A percentile compares a stretch with the other conserved stretches of the same genome.
Conservation (phyloP, 345 rosid species). For the Ceriops decandra region DNA sequence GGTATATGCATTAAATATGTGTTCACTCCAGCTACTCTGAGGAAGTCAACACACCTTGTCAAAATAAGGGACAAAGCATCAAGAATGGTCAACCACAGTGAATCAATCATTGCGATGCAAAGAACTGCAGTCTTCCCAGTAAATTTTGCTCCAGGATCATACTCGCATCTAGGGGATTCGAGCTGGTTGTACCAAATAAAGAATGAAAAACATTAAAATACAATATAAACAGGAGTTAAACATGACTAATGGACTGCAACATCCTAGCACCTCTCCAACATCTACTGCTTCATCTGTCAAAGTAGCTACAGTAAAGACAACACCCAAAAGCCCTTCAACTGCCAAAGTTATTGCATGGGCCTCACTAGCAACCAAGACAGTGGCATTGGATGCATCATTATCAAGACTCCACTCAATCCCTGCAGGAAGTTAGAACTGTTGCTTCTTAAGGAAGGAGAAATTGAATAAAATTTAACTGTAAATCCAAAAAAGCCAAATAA, state of each 20-base stretch:
- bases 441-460: constrained; percentile 13
- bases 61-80: constrained; percentile 92
- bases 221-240: constrained; percentile 12
- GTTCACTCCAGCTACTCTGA: constrained; percentile 8
- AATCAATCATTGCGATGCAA: constrained; percentile 89
- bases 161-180: constrained; percentile 82
- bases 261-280: constrained; percentile 69
- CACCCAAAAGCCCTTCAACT: constrained; percentile 91
- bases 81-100: constrained; percentile 93
- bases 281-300: constrained; percentile 96
- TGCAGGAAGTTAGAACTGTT: constrained; percentile 29
- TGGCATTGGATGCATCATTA: constrained; percentile 92
- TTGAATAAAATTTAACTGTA: constrained; percentile 6
- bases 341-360: constrained; percentile 96
- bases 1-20: constrained; percentile 11
- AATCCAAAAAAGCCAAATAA: constrained; percentile 4
- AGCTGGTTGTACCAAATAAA: constrained; percentile 50
- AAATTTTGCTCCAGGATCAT: constrained; percentile 50
- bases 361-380: constrained; percentile 98
- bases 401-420: constrained; percentile 99
- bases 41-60: constrained; percentile 58
- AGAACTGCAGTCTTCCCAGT: constrained; percentile 71
- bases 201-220: constrained; percentile 9
- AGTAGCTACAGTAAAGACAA: constrained; percentile 88
- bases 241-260: constrained; percentile 16